Percentiles rank a stretch among this genome's conserved stretches.
These are phyloP conservation scores for Leccinum ochraceum DNA, from an alignment of 768 basidiomycete species.

Conservation along the genomic window DNA sequence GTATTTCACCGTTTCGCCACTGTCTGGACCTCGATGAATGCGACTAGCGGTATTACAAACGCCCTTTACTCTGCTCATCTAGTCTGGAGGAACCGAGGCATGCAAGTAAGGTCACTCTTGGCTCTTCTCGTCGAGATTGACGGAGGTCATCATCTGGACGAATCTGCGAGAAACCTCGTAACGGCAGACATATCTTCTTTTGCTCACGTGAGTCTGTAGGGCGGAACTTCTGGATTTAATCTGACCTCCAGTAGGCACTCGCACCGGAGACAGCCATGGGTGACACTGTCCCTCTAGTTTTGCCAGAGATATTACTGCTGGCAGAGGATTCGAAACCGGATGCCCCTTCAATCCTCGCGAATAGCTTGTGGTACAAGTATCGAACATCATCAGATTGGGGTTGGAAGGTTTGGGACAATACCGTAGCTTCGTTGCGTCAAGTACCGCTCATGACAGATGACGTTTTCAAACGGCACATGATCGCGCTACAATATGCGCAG, in stretches of 20 bases:
- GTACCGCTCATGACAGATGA: conserved; percentile 59
- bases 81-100: conserved; percentile 61
- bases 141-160: conserved; percentile 54
- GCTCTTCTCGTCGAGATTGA: conserved; percentile 67
- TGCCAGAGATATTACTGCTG: conserved; percentile 70
- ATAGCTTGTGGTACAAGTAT: conserved; percentile 82
- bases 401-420: conserved; percentile 84
- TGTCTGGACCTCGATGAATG: conserved; percentile 81
- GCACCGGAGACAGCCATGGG: conserved; percentile 38
- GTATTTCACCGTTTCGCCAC: conserved; percentile 69
- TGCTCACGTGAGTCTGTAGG: conserved; percentile 48
- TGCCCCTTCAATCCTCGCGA: conserved; percentile 70
- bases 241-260: conserved; percentile 36
- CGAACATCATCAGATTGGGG: conserved; percentile 73
- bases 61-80: conserved; percentile 65
- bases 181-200: conserved; percentile 60
- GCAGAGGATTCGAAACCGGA: conserved; percentile 57
- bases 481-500: conserved; percentile 64
- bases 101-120: conserved; percentile 66
- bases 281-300: conserved; percentile 37
- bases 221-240: background rate
- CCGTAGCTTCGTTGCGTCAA: conserved; percentile 71
- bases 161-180: conserved; percentile 58
- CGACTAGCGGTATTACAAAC: conserved; percentile 50
- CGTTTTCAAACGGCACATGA: conserved; percentile 44